Evolutionary conservation across 2,329 filamentous ascomycete genomes (phyloP).

Genomic region (Penicillium corylophilum): DNA sequence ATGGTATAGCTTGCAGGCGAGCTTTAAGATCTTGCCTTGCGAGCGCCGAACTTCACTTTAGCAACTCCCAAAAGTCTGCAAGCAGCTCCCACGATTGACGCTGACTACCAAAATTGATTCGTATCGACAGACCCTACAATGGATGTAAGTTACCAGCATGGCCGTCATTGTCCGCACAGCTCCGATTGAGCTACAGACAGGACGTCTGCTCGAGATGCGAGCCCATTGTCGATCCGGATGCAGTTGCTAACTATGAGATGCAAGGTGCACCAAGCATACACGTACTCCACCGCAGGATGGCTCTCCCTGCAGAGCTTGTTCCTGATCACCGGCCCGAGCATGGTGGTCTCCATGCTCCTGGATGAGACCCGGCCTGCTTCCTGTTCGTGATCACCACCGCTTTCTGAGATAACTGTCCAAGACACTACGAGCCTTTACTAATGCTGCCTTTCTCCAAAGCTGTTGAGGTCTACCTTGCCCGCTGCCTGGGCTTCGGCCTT

Average conservation of each 20-base stretch:
- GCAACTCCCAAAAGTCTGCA: not conserved
- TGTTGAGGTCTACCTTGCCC: slow-evolving; percentile 72
- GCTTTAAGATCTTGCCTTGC: not conserved
- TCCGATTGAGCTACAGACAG: not conserved
- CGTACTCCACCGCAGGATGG: slow-evolving; percentile 47
- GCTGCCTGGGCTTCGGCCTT: slow-evolving; percentile 66
- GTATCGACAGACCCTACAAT: slow-evolving; percentile 3
- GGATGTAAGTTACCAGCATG: slow-evolving; percentile 8
- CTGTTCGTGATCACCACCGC: slow-evolving; percentile 40
- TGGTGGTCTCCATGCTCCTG: slow-evolving; percentile 61
- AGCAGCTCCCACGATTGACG: not conserved
- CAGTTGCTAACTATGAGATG: not conserved
- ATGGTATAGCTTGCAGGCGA: not conserved
- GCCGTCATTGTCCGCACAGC: not conserved
- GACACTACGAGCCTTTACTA: slow-evolving; percentile 1
- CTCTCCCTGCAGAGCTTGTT: slow-evolving; percentile 49
- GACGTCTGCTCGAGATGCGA: not conserved
- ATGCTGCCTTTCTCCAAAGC: slow-evolving; percentile 37
- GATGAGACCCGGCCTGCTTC: slow-evolving; percentile 57
- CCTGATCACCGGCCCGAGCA: slow-evolving; percentile 59
- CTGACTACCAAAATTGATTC: not conserved
- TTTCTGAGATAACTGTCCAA: not conserved
- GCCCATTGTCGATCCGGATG: not conserved
- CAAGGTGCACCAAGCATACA: slow-evolving; percentile 48
- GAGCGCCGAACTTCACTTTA: not conserved